These are phyloP conservation scores for Bipolaris zeicola DNA, from an alignment of 2,329 filamentous ascomycete genomes.

Conservation along the genomic window DNA sequence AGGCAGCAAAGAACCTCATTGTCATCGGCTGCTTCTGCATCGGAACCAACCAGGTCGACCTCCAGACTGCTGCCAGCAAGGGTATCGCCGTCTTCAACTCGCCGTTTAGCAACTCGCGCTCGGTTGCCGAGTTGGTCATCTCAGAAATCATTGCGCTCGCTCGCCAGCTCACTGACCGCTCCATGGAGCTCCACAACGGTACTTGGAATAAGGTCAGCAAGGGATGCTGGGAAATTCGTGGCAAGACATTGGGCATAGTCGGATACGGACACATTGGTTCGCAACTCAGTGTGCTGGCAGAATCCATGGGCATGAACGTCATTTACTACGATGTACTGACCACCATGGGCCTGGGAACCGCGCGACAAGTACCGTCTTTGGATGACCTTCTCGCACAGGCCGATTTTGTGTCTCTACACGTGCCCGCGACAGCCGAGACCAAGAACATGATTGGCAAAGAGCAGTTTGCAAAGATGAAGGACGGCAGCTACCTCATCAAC, in stretches of 20 bases:
- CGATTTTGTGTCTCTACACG: constrained; percentile 94
- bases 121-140: constrained; percentile 95
- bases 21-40: constrained; percentile 99
- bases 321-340: constrained; percentile 97
- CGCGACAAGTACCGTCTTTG: constrained; percentile 79
- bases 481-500: constrained; percentile 92
- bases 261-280: constrained; percentile 98
- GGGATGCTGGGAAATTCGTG: constrained; percentile 97
- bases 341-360: constrained; percentile 90
- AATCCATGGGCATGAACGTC: constrained; percentile 97
- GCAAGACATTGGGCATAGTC: constrained; percentile 95
- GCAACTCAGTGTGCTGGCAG: constrained; percentile 91
- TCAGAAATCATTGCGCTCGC: constrained; percentile 90
- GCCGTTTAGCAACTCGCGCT: constrained; percentile 96
- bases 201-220: constrained; percentile 98
- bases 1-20: constrained; percentile 89
- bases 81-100: constrained; percentile 99
- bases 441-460: constrained; percentile 84
- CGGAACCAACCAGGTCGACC: constrained; percentile 93
- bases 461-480: constrained; percentile 88
- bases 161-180: constrained; percentile 90
- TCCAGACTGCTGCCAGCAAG: constrained; percentile 78
- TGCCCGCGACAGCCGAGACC: constrained; percentile 91
- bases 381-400: constrained; percentile 76
- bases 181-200: constrained; percentile 89